phyloP scores from a whole-genome alignment of 2,329 filamentous ascomycete species.

The Talaromyces sp. region DNA sequence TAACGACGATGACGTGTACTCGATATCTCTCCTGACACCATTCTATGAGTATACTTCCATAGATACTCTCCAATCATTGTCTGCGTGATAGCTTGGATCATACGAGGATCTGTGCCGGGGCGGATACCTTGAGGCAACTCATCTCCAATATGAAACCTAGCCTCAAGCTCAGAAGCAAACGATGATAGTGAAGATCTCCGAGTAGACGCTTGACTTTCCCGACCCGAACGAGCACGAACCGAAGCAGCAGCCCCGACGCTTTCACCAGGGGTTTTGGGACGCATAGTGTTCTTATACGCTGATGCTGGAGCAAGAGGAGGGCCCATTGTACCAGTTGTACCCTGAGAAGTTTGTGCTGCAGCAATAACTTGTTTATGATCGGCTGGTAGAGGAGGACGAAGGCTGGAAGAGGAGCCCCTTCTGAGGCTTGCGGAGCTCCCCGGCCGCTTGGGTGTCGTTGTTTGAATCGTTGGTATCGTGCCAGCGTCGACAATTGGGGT shows the following conservation, averaged over 20 bases:
- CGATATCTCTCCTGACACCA: slow-evolving; percentile 84
- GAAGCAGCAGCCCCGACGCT: slow-evolving; percentile 15
- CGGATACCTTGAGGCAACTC: slow-evolving; percentile 60
- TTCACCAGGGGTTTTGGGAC: slow-evolving; percentile 32
- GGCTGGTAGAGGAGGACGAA: slow-evolving; percentile 69
- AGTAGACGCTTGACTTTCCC: slow-evolving; percentile 45
- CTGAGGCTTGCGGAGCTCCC: slow-evolving; percentile 69
- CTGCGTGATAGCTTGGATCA: slow-evolving; percentile 98
- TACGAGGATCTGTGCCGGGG: slow-evolving; percentile 80
- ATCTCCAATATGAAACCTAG: slow-evolving; percentile 73
- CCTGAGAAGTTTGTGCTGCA: slow-evolving; percentile 56
- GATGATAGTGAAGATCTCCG: slow-evolving; percentile 88
- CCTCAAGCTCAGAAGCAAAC: slow-evolving; percentile 90
- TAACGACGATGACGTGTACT: slow-evolving; percentile 88
- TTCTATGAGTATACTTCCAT: slow-evolving; percentile 97
- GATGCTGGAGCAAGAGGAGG: slow-evolving; percentile 82
- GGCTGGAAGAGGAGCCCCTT: slow-evolving; percentile 39
- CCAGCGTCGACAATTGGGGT: slow-evolving; percentile 31
- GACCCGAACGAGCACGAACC: slow-evolving; percentile 21
- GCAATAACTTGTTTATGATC: slow-evolving; percentile 85
- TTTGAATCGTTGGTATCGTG: slow-evolving; percentile 32
- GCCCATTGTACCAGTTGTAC: slow-evolving; percentile 62
- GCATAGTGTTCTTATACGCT: slow-evolving; percentile 56
- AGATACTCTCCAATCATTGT: slow-evolving; percentile 99
- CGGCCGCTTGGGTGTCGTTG: slow-evolving; percentile 53